Conservation (phyloP, 1,284 basidiomycete species). For the Schizopora paradoxa region DNA sequence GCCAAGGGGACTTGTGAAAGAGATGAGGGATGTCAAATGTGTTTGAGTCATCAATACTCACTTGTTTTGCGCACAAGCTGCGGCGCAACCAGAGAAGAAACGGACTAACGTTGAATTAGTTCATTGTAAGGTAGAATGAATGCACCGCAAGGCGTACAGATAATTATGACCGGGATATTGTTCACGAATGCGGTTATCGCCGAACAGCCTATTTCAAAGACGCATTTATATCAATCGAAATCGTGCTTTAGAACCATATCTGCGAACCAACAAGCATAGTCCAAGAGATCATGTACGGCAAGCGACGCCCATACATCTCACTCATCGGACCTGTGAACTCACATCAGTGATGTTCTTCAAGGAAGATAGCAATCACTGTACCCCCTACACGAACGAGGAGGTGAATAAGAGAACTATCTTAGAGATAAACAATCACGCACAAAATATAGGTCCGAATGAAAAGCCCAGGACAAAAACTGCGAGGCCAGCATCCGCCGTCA, state of each 20-base stretch:
- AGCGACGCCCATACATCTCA: slow-evolving; percentile 23
- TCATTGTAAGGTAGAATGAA: background rate
- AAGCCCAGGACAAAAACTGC: slow-evolving; percentile 26
- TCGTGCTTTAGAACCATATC: background rate
- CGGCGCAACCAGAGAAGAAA: slow-evolving; percentile 17
- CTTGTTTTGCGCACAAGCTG: slow-evolving; percentile 20
- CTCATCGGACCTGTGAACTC: slow-evolving; percentile 22
- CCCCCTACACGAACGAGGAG: slow-evolving; percentile 20
- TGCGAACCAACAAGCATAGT: slow-evolving; percentile 21
- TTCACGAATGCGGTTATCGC: slow-evolving; percentile 19
- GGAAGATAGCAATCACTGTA: too few relatives aligned
- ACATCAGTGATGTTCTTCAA: too few relatives aligned
- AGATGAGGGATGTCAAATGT: background rate
- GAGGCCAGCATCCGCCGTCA: slow-evolving; percentile 21
- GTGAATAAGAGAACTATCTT: background rate
- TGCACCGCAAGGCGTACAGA: slow-evolving; percentile 17
- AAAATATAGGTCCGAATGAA: slow-evolving; percentile 23
- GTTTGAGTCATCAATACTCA: background rate
- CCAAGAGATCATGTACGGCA: slow-evolving; percentile 23
- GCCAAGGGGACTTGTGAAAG: background rate
- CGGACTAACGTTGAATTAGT: slow-evolving; percentile 14
- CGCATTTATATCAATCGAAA: background rate
- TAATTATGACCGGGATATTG: slow-evolving; percentile 19
- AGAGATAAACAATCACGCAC: slow-evolving; percentile 15
- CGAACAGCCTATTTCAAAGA: slow-evolving; percentile 1